Percentiles rank a stretch among this genome's conserved stretches.
Evolutionary conservation across 768 basidiomycete species (phyloP).

Genomic region (Kwoniella botswanensis): DNA sequence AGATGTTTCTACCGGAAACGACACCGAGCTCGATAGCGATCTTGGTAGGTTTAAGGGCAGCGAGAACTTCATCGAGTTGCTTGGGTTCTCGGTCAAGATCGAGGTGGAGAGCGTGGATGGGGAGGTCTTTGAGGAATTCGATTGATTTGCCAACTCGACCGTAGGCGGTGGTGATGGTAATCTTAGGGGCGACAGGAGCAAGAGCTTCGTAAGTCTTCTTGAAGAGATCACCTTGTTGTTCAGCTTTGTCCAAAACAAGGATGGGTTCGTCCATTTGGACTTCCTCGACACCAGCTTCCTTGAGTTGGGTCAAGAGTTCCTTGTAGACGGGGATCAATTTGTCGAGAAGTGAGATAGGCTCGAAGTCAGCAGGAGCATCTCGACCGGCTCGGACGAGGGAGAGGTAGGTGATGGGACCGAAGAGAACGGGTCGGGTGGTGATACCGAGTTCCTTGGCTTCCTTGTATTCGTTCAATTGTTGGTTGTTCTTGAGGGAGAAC

Average conservation of each 20-base stretch:
- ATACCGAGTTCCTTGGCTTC: slow-evolving; percentile 92
- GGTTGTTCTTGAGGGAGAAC: slow-evolving; percentile 96
- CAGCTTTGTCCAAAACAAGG: slow-evolving; percentile 86
- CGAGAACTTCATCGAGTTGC: slow-evolving; percentile 81
- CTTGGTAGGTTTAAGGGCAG: slow-evolving; percentile 79
- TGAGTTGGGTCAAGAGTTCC: slow-evolving; percentile 85
- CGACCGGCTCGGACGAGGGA: slow-evolving; percentile 88
- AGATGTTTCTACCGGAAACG: slow-evolving; percentile 98
- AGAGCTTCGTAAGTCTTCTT: slow-evolving; percentile 79
- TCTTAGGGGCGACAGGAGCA: slow-evolving; percentile 80
- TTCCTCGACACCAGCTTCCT: slow-evolving; percentile 88
- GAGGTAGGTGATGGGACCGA: slow-evolving; percentile 95
- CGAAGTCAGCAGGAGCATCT: slow-evolving; percentile 79
- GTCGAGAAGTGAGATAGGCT: slow-evolving; percentile 86
- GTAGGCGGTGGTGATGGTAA: slow-evolving; percentile 95
- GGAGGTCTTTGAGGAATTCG: slow-evolving; percentile 85
- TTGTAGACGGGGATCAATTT: slow-evolving; percentile 91
- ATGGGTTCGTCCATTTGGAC: slow-evolving; percentile 98
- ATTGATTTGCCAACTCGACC: slow-evolving; percentile 92
- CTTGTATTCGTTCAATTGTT: slow-evolving; percentile 88
- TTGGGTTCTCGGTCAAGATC: slow-evolving; percentile 91
- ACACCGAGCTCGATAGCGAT: slow-evolving; percentile 89
- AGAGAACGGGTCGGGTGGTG: slow-evolving; percentile 88
- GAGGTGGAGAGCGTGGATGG: slow-evolving; percentile 91
- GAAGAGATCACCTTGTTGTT: slow-evolving; percentile 77